These are phyloP conservation scores for Boletus sp. DNA, from an alignment of 768 basidiomycete species.

Conservation along the genomic window DNA sequence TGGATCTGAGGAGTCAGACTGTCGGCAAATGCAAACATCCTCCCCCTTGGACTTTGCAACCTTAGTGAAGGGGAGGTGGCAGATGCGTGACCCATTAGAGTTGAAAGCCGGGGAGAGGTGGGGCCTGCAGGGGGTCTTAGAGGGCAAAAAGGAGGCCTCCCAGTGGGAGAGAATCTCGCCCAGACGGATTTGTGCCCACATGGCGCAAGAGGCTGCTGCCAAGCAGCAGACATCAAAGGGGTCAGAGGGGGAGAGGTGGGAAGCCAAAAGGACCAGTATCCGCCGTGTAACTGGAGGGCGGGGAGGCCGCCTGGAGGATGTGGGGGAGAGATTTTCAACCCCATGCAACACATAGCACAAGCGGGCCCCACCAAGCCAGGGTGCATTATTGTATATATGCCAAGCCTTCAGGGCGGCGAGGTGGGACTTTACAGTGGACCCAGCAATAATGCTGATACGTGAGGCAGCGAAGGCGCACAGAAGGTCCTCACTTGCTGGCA, in stretches of 20 bases:
- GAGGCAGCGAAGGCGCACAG: conserved; percentile 30
- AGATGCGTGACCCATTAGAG: not conserved
- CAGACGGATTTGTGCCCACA: conserved; percentile 2
- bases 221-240: not conserved
- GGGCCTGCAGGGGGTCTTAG: not conserved
- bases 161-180: not conserved
- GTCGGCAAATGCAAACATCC: conserved; percentile 32
- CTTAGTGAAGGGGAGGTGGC: conserved; percentile 17
- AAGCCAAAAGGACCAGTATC: conserved; percentile 17
- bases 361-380: too few relatives aligned
- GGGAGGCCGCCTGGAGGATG: conserved; percentile 5
- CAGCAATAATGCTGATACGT: not conserved
- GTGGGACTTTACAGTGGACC: not conserved
- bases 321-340: conserved; percentile 27
- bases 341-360: conserved; percentile 28
- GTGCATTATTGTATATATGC: conserved; percentile 30
- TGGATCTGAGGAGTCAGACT: conserved; percentile 21
- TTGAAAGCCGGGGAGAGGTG: not conserved
- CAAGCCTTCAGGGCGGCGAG: conserved; percentile 26
- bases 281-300: not conserved
- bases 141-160: not conserved
- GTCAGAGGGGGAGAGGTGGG: not conserved
- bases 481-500: conserved; percentile 27
- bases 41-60: conserved; percentile 21
- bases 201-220: too few relatives aligned